These are phyloP conservation scores for Aspergillus campestris DNA, from an alignment of 495 filamentous ascomycete genomes.

Conservation along the genomic window DNA sequence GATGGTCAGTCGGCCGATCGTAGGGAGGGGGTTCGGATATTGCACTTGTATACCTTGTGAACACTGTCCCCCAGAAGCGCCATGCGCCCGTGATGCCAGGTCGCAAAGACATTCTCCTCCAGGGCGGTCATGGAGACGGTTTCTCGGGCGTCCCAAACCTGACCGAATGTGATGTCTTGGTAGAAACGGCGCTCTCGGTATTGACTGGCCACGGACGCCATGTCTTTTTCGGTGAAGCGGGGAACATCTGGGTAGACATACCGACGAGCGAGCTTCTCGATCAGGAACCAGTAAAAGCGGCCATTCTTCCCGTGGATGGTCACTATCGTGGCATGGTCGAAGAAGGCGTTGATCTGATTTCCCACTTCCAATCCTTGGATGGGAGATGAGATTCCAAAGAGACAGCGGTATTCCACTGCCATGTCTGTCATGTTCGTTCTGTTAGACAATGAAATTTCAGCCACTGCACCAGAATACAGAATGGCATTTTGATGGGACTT, in stretches of 20 bases:
- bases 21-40: too few species aligned
- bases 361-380: constrained; percentile 6
- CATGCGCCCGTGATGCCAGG: constrained; percentile 14
- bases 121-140: constrained; percentile 13
- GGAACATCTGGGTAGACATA: constrained; percentile 26
- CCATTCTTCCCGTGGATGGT: constrained; percentile 13
- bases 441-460: constrained; percentile 8
- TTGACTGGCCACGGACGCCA: neutral
- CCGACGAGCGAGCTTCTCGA: constrained; percentile 30
- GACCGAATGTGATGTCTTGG: constrained; percentile 10
- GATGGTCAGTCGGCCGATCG: neutral
- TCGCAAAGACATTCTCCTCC: constrained; percentile 17
- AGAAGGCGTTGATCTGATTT: constrained; percentile 11
- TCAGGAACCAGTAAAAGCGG: constrained; percentile 21
- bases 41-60: constrained; percentile 15
- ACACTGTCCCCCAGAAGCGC: constrained; percentile 20
- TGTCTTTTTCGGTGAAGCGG: constrained; percentile 20
- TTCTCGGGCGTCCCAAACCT: constrained; percentile 14
- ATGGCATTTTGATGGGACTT: too few species aligned
- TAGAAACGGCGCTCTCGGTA: constrained; percentile 7
- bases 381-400: constrained; percentile 17
- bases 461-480: too few species aligned
- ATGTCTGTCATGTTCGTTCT: constrained; percentile 6
- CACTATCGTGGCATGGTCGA: constrained; percentile 9
- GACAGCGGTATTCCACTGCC: constrained; percentile 12